Percentiles rank a stretch among this genome's conserved stretches.
Conservation (phyloP, 116 monocot species). For the Zostera marina region DNA sequence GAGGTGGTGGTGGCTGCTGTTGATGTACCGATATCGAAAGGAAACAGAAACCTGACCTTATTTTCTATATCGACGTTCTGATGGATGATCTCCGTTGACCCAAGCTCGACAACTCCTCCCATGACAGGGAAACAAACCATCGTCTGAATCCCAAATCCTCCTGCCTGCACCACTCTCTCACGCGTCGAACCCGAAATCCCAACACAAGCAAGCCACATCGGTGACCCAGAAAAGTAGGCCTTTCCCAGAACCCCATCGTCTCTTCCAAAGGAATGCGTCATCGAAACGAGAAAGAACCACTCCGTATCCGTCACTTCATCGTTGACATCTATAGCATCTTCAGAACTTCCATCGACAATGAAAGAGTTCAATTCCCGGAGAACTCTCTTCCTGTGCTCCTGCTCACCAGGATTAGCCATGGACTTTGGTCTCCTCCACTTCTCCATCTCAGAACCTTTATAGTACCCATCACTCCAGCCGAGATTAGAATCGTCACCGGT, state of each 20-base stretch:
- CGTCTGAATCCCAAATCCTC: conserved; percentile 44
- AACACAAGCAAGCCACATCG: conserved; percentile 39
- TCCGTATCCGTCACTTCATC: conserved; percentile 68
- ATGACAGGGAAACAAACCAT: conserved; percentile 47
- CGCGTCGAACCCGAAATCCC: conserved; percentile 23
- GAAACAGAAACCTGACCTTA: conserved; percentile 34
- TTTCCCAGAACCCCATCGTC: conserved; percentile 17
- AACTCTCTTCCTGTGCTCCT: conserved; percentile 40
- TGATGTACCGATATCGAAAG: neutral
- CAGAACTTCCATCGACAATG: conserved; percentile 12
- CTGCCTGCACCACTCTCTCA: conserved; percentile 45
- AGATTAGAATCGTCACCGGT: conserved; percentile 19
- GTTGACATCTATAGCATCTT: conserved; percentile 24
- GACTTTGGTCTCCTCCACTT: conserved; percentile 15
- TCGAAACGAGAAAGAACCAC: conserved; percentile 70
- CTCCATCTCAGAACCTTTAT: conserved; percentile 41
- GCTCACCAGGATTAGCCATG: conserved; percentile 18
- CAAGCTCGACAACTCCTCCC: conserved; percentile 63
- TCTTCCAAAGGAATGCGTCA: conserved; percentile 40
- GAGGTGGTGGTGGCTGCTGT: neutral
- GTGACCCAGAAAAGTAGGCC: conserved; percentile 17
- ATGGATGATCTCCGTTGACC: conserved; percentile 42
- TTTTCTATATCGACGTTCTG: conserved; percentile 26
- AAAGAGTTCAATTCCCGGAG: conserved; percentile 48
- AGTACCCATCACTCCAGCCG: conserved; percentile 74